Base-by-base conservation (phyloP, 805 yeast species). In the Saturnispora halmiae region DNA sequence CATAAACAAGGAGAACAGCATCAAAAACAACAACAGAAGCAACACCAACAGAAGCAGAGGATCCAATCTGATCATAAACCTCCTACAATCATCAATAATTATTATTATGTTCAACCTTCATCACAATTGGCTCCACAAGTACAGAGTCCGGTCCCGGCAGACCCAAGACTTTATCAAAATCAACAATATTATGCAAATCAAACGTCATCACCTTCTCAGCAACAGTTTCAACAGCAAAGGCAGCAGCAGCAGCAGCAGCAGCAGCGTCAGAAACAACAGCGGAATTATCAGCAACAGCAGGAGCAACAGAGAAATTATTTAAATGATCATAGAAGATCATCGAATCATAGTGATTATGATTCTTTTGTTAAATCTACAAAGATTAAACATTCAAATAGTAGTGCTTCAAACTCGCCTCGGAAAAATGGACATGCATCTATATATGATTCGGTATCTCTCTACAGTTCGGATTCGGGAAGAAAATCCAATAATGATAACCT, bases 51-150 rank as follows among this genome's bases (percentile, higher is more conserved):
- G 25, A 18, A 18, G 4, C 13, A 19, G 11, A 19, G 25, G 22
- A 2, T 25, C 6, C 15, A 8, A 10, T n/a, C n/a, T 9, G 36
- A 32, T 4, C 14, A 38, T 2, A 34, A 36, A n/a, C 48, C 43
- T 4, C 51, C 51, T 1, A 47, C 52, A 9, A 41, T 50, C 13
- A 49, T 49, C 2, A 50, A 50, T 29, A 50, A 50, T 25, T 49
- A 50, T 24, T 49, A 50, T 21, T 49, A 50, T 30, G 48, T 48
- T 14, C 53, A 50, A 33, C 43, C 46, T 4, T 35, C 39, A 4
- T 40, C 39, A 3, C 44, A 24, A 11, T 18, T 32, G 13, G 24
- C 42, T 2, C 42, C 15, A 16, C 27, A 16, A 3, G 3, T 26
- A 6, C 41, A 32, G 20, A 30, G 15, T 14, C 27, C 22, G 4